Percentiles rank a stretch among this genome's conserved stretches.
Conservation (phyloP, 2,329 filamentous ascomycete genomes). For the Sphaerostilbella broomeana region DNA sequence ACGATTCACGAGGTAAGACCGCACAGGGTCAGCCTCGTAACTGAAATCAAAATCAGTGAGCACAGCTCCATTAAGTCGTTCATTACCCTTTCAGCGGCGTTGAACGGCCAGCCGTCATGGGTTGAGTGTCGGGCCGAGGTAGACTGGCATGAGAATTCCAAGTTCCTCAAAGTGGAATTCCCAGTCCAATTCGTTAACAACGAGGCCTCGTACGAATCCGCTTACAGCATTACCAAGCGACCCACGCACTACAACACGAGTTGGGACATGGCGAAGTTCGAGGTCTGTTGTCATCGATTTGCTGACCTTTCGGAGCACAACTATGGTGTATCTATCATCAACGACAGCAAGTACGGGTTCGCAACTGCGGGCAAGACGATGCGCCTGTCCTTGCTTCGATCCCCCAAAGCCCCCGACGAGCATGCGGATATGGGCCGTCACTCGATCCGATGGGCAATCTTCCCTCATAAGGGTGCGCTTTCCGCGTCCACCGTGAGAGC, state of each 20-base stretch:
- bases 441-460: conserved; percentile 80
- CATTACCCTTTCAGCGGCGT: conserved; percentile 67
- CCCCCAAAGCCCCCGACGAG: conserved; percentile 86
- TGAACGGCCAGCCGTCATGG: conserved; percentile 53
- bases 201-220: conserved; percentile 91
- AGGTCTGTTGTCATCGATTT: conserved; percentile 93
- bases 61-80: conserved; percentile 81
- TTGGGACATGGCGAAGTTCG: conserved; percentile 97
- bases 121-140: conserved; percentile 79
- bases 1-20: conserved; percentile 64
- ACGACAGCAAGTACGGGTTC: conserved; percentile 95
- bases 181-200: conserved; percentile 86
- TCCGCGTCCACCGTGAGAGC: conserved; percentile 70
- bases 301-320: conserved; percentile 82
- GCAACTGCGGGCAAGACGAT: conserved; percentile 84
- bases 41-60: conserved; percentile 81
- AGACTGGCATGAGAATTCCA: conserved; percentile 97
- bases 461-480: conserved; percentile 72
- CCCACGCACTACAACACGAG: conserved; percentile 97
- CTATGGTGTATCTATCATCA: conserved; percentile 87
- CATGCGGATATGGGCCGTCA: conserved; percentile 93
- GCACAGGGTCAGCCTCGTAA: conserved; percentile 74
- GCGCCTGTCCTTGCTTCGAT: conserved; percentile 78
- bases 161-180: conserved; percentile 98
- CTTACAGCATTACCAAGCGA: conserved; percentile 80